Evolutionary conservation across 2,329 filamentous ascomycete species (phyloP), one percentile per base, ranked within the genome.

Genomic region (Dendrostoma leiphaemia): DNA sequence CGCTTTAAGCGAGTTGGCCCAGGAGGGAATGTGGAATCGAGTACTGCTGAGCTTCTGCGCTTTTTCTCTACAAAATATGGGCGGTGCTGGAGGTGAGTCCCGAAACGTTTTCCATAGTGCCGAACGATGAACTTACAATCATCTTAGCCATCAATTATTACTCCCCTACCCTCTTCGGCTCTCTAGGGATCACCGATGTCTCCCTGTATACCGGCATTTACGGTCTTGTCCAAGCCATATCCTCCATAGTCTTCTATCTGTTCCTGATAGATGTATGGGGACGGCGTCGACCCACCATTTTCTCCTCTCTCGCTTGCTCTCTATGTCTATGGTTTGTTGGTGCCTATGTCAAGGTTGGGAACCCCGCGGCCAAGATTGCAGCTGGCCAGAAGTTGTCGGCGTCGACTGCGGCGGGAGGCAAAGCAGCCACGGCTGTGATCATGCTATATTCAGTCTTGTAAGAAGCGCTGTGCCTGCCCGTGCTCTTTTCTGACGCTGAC

Each of bases 381-480:
- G 69, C 69, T 2, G 78, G 77, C 7, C 65, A 68, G 12, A 63
- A 74, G 2, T 67, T 71, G 6, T 74, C 75, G 0, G 64, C 71
- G 6, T 73, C 71, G 0, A 74, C 71, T 0, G 64, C 64, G 4
- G 74, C 73, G 3, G 78, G 77, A 53, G 80, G 79, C 0, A 74
- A 77, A 54, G 71, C 79, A 13, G 79, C 79, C 7, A 81, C 79
- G 29, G 78, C 78, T 3, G 78, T 77, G 62, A 75, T 82, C 23
- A 82, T 81, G 68, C 67, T 82, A 1, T 82, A 81, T 58, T 78
- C 73, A 1, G 71, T 80, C 41, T 80, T 81, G 59, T 49, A 29
- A 49, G 47, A 26, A 23, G 21, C 46, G 15, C 6, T 8, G 31
- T 4, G 6, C n/a, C n/a, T n/a, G n/a, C 2, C 8, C 34, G 17